Evolutionary conservation across 768 basidiomycete species (phyloP).

Genomic region (Fomitopsis pulvina): DNA sequence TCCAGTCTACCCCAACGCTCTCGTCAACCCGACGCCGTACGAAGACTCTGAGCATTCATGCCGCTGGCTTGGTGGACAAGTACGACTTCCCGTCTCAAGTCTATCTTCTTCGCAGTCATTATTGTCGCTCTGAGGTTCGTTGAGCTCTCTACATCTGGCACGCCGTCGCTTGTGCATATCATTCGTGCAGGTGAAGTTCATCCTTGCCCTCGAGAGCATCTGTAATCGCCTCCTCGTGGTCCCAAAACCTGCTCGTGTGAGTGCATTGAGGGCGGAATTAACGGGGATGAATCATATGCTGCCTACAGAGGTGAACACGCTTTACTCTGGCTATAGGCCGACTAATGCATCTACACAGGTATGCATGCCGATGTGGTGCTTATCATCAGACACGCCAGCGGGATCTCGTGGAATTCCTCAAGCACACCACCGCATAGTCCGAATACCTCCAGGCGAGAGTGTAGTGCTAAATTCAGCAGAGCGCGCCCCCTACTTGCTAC

Average conservation of each 20-base stretch:
- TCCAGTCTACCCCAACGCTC: constrained; percentile 69
- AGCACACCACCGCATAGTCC: constrained; percentile 90
- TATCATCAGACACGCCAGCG: constrained; percentile 55
- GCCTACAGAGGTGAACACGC: constrained; percentile 73
- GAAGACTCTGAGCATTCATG: constrained; percentile 36
- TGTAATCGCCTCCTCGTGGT: constrained; percentile 88
- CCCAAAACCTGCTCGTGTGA: constrained; percentile 90
- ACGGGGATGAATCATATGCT: constrained; percentile 94
- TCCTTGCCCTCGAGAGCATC: constrained; percentile 86
- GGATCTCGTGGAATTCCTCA: constrained; percentile 35
- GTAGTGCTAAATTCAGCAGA: constrained; percentile 98
- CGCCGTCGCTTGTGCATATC: constrained; percentile 2
- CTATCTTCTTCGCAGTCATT: constrained; percentile 77
- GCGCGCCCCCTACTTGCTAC: constrained; percentile 86
- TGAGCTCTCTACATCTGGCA: background rate
- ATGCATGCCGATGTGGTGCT: constrained; percentile 86
- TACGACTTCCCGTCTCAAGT: constrained; percentile 65
- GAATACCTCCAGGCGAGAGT: constrained; percentile 95
- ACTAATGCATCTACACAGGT: constrained; percentile 38
- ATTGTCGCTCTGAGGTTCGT: constrained; percentile 78
- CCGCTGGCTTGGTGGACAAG: constrained; percentile 50
- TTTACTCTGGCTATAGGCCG: background rate
- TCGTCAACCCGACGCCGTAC: constrained; percentile 39
- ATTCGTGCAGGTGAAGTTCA: constrained; percentile 64
- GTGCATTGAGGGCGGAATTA: constrained; percentile 92